These are phyloP conservation scores for Saccharomycopsis sp. DNA, from an alignment of 805 yeast genomes.

Conservation along the genomic window DNA sequence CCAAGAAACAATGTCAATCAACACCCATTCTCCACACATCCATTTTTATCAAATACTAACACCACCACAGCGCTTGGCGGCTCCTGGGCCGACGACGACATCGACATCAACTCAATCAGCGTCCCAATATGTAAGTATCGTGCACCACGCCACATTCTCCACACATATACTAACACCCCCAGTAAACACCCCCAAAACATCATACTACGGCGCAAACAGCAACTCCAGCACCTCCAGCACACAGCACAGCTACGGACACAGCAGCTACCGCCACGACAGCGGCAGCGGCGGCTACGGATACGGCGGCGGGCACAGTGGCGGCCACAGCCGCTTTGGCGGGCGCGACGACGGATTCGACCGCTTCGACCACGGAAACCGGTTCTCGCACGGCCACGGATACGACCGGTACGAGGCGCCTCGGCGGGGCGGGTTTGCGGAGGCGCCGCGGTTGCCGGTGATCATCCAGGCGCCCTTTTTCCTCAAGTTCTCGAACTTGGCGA, in stretches of 20 bases:
- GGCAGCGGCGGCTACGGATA: constrained; percentile 4
- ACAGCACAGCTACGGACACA: constrained; percentile 2
- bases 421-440: background rate
- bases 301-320: constrained; percentile 9
- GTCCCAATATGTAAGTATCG: constrained; percentile 31
- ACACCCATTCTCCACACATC: too few relatives aligned
- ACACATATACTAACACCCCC: background rate
- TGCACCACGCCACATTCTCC: too few relatives aligned
- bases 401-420: background rate
- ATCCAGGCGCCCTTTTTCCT: constrained; percentile 56
- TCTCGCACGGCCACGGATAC: background rate
- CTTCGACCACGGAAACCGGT: background rate
- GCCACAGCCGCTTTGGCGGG: background rate
- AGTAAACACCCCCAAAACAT: background rate
- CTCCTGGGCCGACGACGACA: constrained; percentile 69
- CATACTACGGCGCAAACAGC: background rate
- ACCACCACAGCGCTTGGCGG: constrained; percentile 28
- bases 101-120: constrained; percentile 54
- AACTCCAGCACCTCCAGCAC: background rate
- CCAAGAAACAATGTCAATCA: too few relatives aligned
- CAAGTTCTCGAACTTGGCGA: constrained; percentile 55
- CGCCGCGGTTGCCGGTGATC: constrained; percentile 18
- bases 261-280: constrained; percentile 3
- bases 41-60: background rate
- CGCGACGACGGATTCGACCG: background rate